Percentiles rank a stretch among this genome's conserved stretches.
phyloP scores from a whole-genome alignment of 805 yeast species.

The Brettanomyces naardenensis region DNA sequence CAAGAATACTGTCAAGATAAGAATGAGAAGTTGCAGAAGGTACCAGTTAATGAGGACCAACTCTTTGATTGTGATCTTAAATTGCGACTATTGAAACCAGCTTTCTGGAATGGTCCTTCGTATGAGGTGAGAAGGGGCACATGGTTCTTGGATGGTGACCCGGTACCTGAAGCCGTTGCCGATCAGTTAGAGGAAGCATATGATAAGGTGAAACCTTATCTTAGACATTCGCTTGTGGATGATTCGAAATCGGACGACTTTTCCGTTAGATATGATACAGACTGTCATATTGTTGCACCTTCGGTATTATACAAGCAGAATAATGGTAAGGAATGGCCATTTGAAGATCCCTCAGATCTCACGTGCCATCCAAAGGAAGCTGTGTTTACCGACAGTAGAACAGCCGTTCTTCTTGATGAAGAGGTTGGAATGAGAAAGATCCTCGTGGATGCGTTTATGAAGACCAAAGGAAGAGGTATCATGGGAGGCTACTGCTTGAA shows the following conservation, averaged over 20 bases:
- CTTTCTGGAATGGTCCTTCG: constrained; percentile 83
- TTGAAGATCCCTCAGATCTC: constrained; percentile 15
- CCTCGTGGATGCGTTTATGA: constrained; percentile 18
- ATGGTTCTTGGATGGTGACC: constrained; percentile 68
- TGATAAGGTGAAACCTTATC: constrained; percentile 21
- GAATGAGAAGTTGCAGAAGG: constrained; percentile 12
- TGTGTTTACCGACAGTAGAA: constrained; percentile 18
- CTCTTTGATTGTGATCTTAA: constrained; percentile 64
- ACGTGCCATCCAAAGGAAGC: constrained; percentile 20
- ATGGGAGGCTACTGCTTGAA: constrained; percentile 42
- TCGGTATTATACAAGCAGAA: constrained; percentile 23
- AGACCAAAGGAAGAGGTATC: constrained; percentile 21
- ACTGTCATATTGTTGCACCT: constrained; percentile 16
- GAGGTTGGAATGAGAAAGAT: constrained; percentile 21
- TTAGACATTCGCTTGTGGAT: constrained; percentile 1
- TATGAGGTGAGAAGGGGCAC: constrained; percentile 78
- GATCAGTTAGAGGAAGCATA: constrained; percentile 54
- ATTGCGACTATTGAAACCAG: constrained; percentile 49
- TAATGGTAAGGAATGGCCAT: constrained; percentile 22
- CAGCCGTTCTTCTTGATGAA: constrained; percentile 20
- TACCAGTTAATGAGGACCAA: constrained; percentile 75
- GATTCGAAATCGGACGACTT: not conserved
- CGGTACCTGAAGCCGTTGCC: constrained; percentile 37
- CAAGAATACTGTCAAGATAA: constrained; percentile 12
- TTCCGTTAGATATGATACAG: not conserved